phyloP scores from a whole-genome alignment of 2,329 filamentous ascomycete genomes.

The Cordyceps pruinosa region DNA sequence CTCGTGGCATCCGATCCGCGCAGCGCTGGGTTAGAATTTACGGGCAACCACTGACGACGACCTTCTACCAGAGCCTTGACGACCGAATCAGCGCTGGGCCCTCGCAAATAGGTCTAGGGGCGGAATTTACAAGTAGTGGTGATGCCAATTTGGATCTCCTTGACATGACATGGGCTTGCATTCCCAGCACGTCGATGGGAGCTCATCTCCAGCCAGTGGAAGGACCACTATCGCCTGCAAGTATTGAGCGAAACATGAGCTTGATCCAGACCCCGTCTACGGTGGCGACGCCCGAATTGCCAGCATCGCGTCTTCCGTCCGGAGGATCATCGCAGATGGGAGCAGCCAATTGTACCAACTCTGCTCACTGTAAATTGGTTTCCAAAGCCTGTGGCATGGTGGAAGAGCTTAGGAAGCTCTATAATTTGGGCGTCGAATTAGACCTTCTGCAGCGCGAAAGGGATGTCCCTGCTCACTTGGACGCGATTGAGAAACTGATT shows the following conservation, averaged over 20 bases:
- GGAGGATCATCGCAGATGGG: not conserved
- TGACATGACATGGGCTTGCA: not conserved
- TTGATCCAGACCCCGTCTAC: not conserved
- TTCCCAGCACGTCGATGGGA: no score
- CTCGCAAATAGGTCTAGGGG: not conserved
- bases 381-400: constrained; percentile 3
- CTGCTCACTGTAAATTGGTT: not conserved
- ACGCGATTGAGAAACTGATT: not conserved
- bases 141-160: not conserved
- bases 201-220: not conserved
- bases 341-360: not conserved
- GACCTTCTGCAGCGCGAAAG: not conserved
- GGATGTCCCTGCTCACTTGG: not conserved
- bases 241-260: not conserved
- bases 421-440: not conserved
- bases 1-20: no score
- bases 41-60: not conserved
- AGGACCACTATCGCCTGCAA: not conserved
- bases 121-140: not conserved
- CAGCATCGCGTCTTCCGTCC: not conserved
- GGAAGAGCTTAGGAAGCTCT: not conserved
- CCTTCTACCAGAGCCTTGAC: not conserved
- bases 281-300: not conserved
- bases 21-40: no score
- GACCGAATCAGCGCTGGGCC: no score